Evolutionary conservation across 2,329 filamentous ascomycete genomes (phyloP).

Genomic region (Venturia effusa): DNA sequence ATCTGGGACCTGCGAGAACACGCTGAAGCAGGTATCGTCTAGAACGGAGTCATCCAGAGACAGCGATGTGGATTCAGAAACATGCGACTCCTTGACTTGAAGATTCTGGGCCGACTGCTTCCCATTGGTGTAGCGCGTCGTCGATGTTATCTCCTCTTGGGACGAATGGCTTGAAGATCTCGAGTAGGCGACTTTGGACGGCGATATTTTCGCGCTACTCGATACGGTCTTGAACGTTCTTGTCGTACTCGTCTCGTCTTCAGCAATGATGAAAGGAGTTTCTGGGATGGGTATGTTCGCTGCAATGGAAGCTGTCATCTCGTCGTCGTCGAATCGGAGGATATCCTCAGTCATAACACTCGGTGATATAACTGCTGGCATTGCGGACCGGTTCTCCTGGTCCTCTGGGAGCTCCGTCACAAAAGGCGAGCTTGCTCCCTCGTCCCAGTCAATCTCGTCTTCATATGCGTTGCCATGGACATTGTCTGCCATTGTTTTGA

Average conservation of each 20-base stretch:
- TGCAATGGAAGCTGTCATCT: constrained; percentile 11
- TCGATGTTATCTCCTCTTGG: neutral
- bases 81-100: constrained; percentile 12
- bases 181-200: neutral
- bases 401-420: constrained; percentile 26
- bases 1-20: constrained; percentile 80
- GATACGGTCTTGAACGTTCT: constrained; percentile 3
- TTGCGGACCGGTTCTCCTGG: constrained; percentile 17
- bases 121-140: neutral
- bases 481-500: neutral
- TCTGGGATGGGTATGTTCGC: neutral
- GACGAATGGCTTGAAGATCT: neutral
- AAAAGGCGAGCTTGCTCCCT: constrained; percentile 38
- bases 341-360: constrained; percentile 3
- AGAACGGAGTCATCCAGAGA: constrained; percentile 27
- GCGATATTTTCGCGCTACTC: neutral
- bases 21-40: constrained; percentile 71
- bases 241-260: constrained; percentile 8
- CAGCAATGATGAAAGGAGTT: constrained; percentile 4
- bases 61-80: constrained; percentile 10
- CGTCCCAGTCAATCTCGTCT: constrained; percentile 27
- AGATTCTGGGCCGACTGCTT: neutral
- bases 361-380: neutral
- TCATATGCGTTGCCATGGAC: constrained; percentile 14
- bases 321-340: constrained; percentile 5